A percentile compares a stretch with the other conserved stretches of the same genome.
These are phyloP conservation scores for Thalassia testudinum DNA, from an alignment of 116 monocot genomes.

Conservation along the genomic window DNA sequence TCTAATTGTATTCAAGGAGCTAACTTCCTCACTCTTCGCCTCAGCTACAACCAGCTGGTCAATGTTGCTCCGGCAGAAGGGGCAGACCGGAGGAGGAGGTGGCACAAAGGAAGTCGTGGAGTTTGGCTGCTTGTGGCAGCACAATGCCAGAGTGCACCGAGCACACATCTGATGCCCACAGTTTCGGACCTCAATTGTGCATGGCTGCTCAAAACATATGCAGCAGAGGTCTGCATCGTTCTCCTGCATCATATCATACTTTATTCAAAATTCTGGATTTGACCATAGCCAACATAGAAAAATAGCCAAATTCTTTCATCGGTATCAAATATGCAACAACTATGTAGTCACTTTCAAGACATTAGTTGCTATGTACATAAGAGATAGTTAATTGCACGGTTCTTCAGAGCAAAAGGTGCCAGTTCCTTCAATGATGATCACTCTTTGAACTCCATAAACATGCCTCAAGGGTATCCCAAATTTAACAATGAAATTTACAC, in stretches of 20 bases:
- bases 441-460: too few species aligned
- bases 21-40: conserved; percentile 12
- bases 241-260: conserved; percentile 5
- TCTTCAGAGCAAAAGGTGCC: too few species aligned
- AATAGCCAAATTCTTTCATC: too few species aligned
- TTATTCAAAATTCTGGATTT: too few species aligned
- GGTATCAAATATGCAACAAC: too few species aligned
- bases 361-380: too few species aligned
- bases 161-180: conserved; percentile 97
- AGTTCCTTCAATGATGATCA: too few species aligned
- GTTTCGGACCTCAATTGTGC: conserved; percentile 76
- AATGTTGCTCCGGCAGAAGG: conserved; percentile 72
- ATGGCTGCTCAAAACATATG: conserved; percentile 85
- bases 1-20: not conserved
- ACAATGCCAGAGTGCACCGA: conserved; percentile 67
- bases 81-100: conserved; percentile 37
- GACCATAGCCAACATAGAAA: too few species aligned
- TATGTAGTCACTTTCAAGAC: too few species aligned
- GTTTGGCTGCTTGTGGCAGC: conserved; percentile 81
- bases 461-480: too few species aligned
- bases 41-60: conserved; percentile 36
- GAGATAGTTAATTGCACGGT: too few species aligned
- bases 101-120: conserved; percentile 29
- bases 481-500: too few species aligned
- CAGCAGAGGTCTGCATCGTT: conserved; percentile 48